These are phyloP conservation scores for Penicillium hesseltinei DNA, from an alignment of 2,329 filamentous ascomycete species.

Conservation along the genomic window DNA sequence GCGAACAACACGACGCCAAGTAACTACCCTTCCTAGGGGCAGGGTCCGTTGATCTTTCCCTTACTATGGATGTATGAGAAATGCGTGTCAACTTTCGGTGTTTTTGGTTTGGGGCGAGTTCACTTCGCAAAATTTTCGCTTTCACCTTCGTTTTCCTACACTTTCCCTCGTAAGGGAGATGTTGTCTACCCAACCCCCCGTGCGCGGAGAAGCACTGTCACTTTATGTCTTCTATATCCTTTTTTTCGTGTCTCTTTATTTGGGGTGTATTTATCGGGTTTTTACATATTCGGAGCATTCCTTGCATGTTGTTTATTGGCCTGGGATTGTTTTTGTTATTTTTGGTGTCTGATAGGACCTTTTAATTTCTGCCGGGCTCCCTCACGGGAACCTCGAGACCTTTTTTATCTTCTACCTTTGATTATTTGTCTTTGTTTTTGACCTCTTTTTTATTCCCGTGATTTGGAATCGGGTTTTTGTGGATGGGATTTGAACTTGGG, in stretches of 20 bases:
- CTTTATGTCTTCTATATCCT: constrained; percentile 22
- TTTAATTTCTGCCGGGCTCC: constrained; percentile 22
- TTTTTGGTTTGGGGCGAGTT: constrained; percentile 22
- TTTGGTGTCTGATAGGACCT: constrained; percentile 25
- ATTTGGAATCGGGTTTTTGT: constrained; percentile 15
- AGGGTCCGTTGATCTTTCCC: constrained; percentile 19
- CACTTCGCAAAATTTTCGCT: constrained; percentile 15
- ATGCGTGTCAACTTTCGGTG: constrained; percentile 22
- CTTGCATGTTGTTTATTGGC: constrained; percentile 27
- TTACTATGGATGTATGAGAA: constrained; percentile 25
- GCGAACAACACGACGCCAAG: constrained; percentile 42
- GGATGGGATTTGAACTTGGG: constrained; percentile 22
- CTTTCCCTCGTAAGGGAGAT: constrained; percentile 1
- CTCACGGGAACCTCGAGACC: constrained; percentile 8
- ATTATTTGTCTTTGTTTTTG: constrained; percentile 9
- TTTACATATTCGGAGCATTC: constrained; percentile 28
- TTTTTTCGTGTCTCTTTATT: constrained; percentile 23
- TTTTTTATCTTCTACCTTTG: constrained; percentile 13
- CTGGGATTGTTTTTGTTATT: constrained; percentile 19
- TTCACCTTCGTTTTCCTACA: constrained; percentile 5
- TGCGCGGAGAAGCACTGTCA: constrained; percentile 19
- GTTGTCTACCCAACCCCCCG: constrained; percentile 15
- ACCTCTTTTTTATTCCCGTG: constrained; percentile 6
- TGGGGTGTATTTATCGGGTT: constrained; percentile 19
- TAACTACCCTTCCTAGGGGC: constrained; percentile 34